These are phyloP conservation scores for Chlamydomonas reinhardtii DNA, from an alignment of 163 green algal species.

Conservation along the genomic window DNA sequence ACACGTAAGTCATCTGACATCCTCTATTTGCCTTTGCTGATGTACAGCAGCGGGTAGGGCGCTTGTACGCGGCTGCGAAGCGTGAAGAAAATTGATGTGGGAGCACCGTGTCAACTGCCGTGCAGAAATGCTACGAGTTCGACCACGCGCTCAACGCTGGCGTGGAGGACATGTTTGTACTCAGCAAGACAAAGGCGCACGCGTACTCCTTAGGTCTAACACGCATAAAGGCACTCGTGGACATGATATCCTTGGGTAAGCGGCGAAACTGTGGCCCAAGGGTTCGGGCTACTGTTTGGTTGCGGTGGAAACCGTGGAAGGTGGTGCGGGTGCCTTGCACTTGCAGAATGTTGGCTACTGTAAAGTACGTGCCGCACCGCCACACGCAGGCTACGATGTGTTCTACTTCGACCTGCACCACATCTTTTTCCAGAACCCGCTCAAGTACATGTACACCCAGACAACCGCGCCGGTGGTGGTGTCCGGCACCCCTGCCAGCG, in stretches of 20 bases:
- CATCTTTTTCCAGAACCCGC: slow-evolving; percentile 37
- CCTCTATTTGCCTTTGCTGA: too few relatives aligned
- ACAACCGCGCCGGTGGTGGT: slow-evolving; percentile 2
- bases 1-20: neutral
- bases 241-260: neutral
- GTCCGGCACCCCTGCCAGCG: neutral
- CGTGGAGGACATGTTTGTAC: neutral
- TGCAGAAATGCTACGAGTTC: slow-evolving; percentile 30
- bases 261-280: too few relatives aligned
- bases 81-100: too few relatives aligned
- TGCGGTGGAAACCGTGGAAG: too few relatives aligned
- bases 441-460: slow-evolving; percentile 22
- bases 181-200: neutral
- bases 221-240: slow-evolving; percentile 26
- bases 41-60: too few relatives aligned
- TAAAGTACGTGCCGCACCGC: too few relatives aligned
- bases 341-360: too few relatives aligned
- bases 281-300: too few relatives aligned
- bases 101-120: too few relatives aligned
- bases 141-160: slow-evolving; percentile 14
- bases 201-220: slow-evolving; percentile 9
- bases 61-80: too few relatives aligned
- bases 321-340: too few relatives aligned
- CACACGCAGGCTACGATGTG: slow-evolving; percentile 25
- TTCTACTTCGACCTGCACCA: slow-evolving; percentile 45